Base-by-base conservation (phyloP, 164 flowering plant species). In the Vitis labrusca region DNA sequence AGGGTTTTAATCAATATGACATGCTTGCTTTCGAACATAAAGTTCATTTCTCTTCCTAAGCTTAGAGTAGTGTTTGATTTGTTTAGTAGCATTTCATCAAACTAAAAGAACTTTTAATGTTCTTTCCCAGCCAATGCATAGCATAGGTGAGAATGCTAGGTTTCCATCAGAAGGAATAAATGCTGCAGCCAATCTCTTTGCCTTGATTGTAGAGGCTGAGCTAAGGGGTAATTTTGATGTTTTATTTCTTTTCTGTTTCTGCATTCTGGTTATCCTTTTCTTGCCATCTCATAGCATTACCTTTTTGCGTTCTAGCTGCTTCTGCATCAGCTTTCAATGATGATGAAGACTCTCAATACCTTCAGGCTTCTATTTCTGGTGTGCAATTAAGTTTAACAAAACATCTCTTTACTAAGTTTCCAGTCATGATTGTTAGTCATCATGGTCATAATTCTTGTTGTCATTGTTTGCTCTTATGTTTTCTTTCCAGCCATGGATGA, bases 351-450 rank as follows among this genome's bases (percentile, higher is more conserved):
- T 70, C 74, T 60, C 82, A 85, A 49, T 78, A 83, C 68, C 80
- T 88, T 73, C 96, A 88, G 62, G 91, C 97, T 73, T 96, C 97
- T 17, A 71, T 90, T 69, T 77, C 89, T 74, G 92, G 99, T 96
- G 87, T 37, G 59, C 5, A 47, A 29, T 66, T 69, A 64, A n/a
- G 51, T 29, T 67, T 11, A 54, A 52, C 10, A 15, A 15, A n/a
- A 15, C 14, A 15, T 8, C 19, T 44, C 9, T 29, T 44, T 13
- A 58, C 27, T 37, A 50, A 57, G n/a, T 50, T 56, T 17, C 11
- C 5, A 29, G 29, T 72, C 23, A 37, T 37, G 5, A 6, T 49
- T 8, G 9, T 19, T 48, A 47, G 17, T 58, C 66, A 64, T 71
- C 23, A 56, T 66, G 8, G 44, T 60, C 11, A 10, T 50, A 15